These are phyloP conservation scores for Artemisia argyi DNA, from an alignment of 129 eudicot species.

Conservation along the genomic window DNA sequence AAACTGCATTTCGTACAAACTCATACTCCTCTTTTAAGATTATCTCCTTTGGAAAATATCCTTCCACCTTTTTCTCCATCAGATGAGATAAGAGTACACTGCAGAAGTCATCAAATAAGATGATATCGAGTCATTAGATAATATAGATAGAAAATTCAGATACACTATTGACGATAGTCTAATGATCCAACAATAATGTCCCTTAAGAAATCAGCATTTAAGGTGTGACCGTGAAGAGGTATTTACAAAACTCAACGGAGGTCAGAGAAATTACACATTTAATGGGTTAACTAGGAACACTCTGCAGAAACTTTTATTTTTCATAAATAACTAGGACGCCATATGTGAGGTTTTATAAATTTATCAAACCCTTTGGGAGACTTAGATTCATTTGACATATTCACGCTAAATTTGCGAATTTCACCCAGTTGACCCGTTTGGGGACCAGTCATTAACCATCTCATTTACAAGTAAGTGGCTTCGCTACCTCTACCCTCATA, in stretches of 20 bases:
- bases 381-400: too few relatives aligned
- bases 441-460: too few relatives aligned
- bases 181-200: too few relatives aligned
- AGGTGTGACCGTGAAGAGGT: too few relatives aligned
- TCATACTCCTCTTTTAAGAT: conserved; percentile 70
- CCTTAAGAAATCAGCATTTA: too few relatives aligned
- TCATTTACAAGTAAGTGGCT: too few relatives aligned
- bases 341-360: background rate
- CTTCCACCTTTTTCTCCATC: conserved; percentile 55
- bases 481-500: too few relatives aligned
- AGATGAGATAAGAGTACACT: conserved; percentile 79
- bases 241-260: background rate
- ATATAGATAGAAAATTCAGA: background rate
- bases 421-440: too few relatives aligned
- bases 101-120: conserved; percentile 32
- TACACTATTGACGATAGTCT: too few relatives aligned
- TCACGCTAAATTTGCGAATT: too few relatives aligned
- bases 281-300: background rate
- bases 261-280: background rate
- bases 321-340: background rate
- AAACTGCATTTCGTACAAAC: conserved; percentile 81
- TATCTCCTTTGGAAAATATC: conserved; percentile 54
- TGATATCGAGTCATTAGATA: conserved; percentile 2
- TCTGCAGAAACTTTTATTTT: background rate
- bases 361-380: too few relatives aligned